Base-by-base conservation (phyloP, 139 green algal species). In the Astrephomene gubernaculifera region DNA sequence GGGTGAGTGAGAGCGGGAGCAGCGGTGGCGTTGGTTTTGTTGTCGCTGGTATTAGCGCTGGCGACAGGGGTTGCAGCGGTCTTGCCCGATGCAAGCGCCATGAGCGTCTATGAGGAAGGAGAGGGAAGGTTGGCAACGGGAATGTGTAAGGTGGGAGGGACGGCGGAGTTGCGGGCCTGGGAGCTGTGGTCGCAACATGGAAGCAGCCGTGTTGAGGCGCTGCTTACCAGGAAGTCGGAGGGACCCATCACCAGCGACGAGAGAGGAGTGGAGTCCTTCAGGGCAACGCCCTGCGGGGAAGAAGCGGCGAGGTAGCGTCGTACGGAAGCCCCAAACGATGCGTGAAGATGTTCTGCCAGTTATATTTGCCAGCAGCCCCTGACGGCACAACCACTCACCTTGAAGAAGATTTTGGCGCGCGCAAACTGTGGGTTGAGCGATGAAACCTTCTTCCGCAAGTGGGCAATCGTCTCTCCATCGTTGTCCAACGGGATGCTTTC, bases 181-280 rank as follows among this genome's bases (percentile, higher is more conserved):
- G n/a, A n/a, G n/a, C n/a, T n/a, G n/a, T n/a, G n/a, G n/a, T n/a
- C n/a, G n/a, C n/a, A n/a, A n/a, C 4, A 65, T 85, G n/a, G 79
- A 67, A 19, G 75, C 33, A 3, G 61, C 79, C 0, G 79, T 86
- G 68, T 86, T 52, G 45, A 78, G 61, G 19, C 5, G 14, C 45
- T 22, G 4, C 82, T 39, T n/a, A 89, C 86, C 86, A 89, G 61
- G 60, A 68, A 82, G 27, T 78, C 79, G 27, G 52, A 45, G 41
- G 57, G 43, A 2, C 53, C 29, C 31, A 89, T 25, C 19, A 41
- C 31, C 31, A 89, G 53, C 52, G 65, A 44, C 25, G 86, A n/a
- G 17, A 89, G 35, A 0, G n/a, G 57, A 29, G 60, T 68, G 10
- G 61, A 63, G 29, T 81, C 73, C 5, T 53, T 22, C 36, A 89